Conservation (phyloP, 331 rosid species). For the Ulmus americana region DNA sequence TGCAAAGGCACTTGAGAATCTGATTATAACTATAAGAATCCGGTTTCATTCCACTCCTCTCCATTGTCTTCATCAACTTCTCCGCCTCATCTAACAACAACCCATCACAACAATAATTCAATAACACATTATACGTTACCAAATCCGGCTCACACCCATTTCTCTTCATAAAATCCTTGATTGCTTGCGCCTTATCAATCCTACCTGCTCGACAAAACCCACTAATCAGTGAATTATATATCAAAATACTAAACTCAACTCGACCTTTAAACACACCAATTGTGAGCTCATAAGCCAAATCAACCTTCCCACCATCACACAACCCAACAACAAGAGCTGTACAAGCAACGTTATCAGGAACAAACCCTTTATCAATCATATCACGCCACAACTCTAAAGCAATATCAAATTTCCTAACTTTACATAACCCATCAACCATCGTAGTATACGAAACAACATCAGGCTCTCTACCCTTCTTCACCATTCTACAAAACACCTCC, state of each 20-base stretch:
- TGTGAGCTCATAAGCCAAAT: slow-evolving; percentile 77
- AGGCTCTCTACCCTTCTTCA: slow-evolving; percentile 54
- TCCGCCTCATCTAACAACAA: slow-evolving; percentile 57
- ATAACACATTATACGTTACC: slow-evolving; percentile 70
- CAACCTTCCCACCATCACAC: slow-evolving; percentile 65
- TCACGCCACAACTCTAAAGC: slow-evolving; percentile 55
- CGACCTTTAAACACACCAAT: slow-evolving; percentile 56
- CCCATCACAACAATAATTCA: slow-evolving; percentile 73
- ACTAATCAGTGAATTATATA: slow-evolving; percentile 62
- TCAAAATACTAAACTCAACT: slow-evolving; percentile 46
- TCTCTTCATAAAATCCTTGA: slow-evolving; percentile 61
- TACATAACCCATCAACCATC: slow-evolving; percentile 58
- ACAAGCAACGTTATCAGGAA: slow-evolving; percentile 57
- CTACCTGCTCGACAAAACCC: slow-evolving; percentile 68
- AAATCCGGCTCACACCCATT: slow-evolving; percentile 73
- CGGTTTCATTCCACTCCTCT: slow-evolving; percentile 58
- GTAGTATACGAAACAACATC: slow-evolving; percentile 67
- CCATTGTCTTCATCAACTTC: slow-evolving; percentile 62
- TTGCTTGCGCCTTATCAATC: slow-evolving; percentile 60
- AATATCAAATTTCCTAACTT: slow-evolving; percentile 40
- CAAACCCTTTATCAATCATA: slow-evolving; percentile 51
- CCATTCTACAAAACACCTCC: slow-evolving; percentile 46
- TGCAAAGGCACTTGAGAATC: slow-evolving; percentile 69
- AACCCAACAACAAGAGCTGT: slow-evolving; percentile 67
- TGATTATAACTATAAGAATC: slow-evolving; percentile 75